phyloP scores from a whole-genome alignment of 129 eudicot genomes.

The Arctium minus region DNA sequence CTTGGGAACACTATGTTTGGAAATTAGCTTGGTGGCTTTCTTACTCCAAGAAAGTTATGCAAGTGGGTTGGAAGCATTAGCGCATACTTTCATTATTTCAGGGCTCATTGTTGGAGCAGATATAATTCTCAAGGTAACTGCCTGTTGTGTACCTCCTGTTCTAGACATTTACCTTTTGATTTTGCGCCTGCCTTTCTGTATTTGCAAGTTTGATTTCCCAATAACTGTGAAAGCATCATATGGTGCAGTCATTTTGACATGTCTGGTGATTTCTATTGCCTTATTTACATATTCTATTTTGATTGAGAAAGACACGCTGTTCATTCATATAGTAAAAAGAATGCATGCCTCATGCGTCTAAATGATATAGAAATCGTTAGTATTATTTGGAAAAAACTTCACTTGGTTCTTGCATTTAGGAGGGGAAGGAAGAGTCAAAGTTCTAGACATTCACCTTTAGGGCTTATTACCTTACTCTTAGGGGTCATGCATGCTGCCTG shows the following conservation, averaged over 20 bases:
- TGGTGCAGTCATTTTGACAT: neutral
- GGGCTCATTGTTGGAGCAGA: constrained; percentile 64
- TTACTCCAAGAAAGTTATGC: constrained; percentile 68
- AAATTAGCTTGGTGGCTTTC: constrained; percentile 70
- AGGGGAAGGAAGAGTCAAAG: neutral
- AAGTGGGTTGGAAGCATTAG: constrained; percentile 66
- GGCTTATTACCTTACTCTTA: too few species aligned
- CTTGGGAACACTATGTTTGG: constrained; percentile 60
- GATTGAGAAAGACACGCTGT: neutral
- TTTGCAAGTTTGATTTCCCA: neutral
- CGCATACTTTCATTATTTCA: constrained; percentile 65
- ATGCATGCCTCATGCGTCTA: neutral
- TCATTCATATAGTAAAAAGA: neutral
- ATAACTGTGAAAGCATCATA: neutral
- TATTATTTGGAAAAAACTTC: neutral
- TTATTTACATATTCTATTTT: neutral
- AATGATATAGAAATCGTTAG: too few species aligned
- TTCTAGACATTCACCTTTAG: neutral
- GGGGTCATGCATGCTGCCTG: too few species aligned
- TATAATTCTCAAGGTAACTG: constrained; percentile 56
- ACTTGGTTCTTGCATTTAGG: neutral
- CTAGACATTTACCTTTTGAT: neutral
- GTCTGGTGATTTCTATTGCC: neutral
- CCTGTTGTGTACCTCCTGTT: neutral
- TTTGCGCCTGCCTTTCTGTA: neutral